Evolutionary conservation across 495 filamentous ascomycete species (phyloP), one percentile per base, ranked within the genome.

Genomic region (Alectoria sarmentosa): DNA sequence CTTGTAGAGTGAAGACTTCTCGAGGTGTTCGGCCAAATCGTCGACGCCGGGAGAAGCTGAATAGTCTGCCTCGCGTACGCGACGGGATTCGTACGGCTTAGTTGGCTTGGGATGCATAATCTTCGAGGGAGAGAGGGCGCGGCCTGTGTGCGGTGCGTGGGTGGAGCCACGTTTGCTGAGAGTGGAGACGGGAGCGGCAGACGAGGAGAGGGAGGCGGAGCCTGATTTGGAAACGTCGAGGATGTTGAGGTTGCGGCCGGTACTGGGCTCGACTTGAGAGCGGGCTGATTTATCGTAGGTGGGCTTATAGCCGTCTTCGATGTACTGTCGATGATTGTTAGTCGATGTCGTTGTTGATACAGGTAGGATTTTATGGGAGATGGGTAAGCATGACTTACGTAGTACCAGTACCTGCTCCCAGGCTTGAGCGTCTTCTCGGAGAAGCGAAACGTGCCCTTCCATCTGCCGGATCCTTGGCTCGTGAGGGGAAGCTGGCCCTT

Each of bases 221-320:
- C 71, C 70, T 44, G 75, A 66, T 46, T 73, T 65, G 65, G 85
- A 85, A 54, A 88, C 84, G 73, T 89, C 85, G 75, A 89, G 84
- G 75, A 86, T 83, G 78, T 89, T 98, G 64, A 98, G 84, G 75
- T 89, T 88, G 76, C 95, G 94, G 80, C 92, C 91, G 69, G 95
- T 97, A 72, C 92, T 98, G 70, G 94, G 92, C 82, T 98, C 94
- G 72, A 88, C 88, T 77, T 91, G 96, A 74, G 87, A 90, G 64
- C 88, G 83, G 73, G 90, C 85, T 72, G 90, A 90, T 59, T 95
- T 94, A 78, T 98, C 94, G 82, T 98, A 93, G 57, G 94, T 93
- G 75, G 96, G 89, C 77, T 97, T 92, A 86, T 97, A 97, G 65
- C 94, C 94, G 73, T 98, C 94, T 79, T 98, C 95, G 88, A 98